These are phyloP conservation scores for Suillus hirtellus DNA, from an alignment of 768 basidiomycete genomes.

Conservation along the genomic window DNA sequence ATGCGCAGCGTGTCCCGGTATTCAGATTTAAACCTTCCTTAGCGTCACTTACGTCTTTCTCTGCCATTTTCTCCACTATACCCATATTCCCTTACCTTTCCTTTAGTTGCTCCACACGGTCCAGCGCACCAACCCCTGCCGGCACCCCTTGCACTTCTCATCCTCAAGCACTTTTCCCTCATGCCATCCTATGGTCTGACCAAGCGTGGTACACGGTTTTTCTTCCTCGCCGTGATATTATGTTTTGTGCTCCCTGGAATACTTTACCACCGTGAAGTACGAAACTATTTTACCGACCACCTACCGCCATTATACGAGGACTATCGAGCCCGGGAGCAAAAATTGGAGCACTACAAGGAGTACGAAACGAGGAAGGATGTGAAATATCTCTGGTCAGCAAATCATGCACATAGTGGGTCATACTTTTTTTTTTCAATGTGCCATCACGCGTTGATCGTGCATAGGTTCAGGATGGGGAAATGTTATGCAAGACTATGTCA, in stretches of 20 bases:
- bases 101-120: not conserved
- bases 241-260: not conserved
- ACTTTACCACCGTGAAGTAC: not conserved
- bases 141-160: constrained; percentile 1
- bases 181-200: constrained; percentile 27
- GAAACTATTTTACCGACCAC: not conserved
- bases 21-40: not conserved
- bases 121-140: not conserved
- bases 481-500: constrained; percentile 41
- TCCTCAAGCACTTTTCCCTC: not conserved
- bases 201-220: constrained; percentile 24
- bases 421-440: not conserved
- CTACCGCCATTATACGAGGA: constrained; percentile 45
- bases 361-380: constrained; percentile 33
- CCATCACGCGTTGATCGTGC: not conserved
- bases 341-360: constrained; percentile 42
- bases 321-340: constrained; percentile 39
- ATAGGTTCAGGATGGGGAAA: constrained; percentile 43
- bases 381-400: constrained; percentile 49
- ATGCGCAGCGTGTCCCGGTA: constrained; percentile 4
- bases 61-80: not conserved
- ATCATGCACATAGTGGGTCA: constrained; percentile 44
- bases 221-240: constrained; percentile 12
- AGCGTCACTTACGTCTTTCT: not conserved
- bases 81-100: not conserved